Evolutionary conservation across 805 yeast species (phyloP), one percentile per base, ranked within the genome.

Genomic region (Candida ponderosae): DNA sequence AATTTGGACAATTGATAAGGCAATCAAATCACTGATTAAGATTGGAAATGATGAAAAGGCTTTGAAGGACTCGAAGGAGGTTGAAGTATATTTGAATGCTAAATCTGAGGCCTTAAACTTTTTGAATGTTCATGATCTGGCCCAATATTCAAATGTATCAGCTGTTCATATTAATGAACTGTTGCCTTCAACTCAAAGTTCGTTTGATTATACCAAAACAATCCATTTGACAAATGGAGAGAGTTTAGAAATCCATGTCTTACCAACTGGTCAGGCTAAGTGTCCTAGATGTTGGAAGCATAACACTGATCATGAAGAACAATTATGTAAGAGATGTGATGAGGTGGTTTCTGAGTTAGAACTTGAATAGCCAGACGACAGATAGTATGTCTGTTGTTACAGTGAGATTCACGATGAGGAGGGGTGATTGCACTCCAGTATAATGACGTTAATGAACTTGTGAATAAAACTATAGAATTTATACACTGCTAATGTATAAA

Each of bases 211-310:
- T n/a, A n/a, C n/a, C n/a, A n/a, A n/a, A n/a, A n/a, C n/a, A n/a
- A n/a, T n/a, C n/a, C n/a, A n/a, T n/a, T n/a, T n/a, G n/a, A n/a
- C n/a, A n/a, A n/a, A n/a, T n/a, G n/a, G n/a, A n/a, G n/a, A n/a
- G n/a, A n/a, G n/a, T n/a, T n/a, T n/a, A n/a, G 46, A 45, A 2
- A 49, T 74, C 4, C 43, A 55, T 3, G 69, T 81, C 3, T 58
- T 66, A 7, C 65, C 67, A 5, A 70, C 87, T 0, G 40, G 54
- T 0, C 51, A 63, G 2, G 60, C 62, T 36, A 88, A 88, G 51
- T 93, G 98, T 56, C 95, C 96, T 6, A 72, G 98, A 54, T 93
- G 98, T 60, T 93, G 98, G 98, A 85, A 85, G 51, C 78, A 62
- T 53, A 74, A 73, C 7, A 65, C 94, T 0, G 57, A 51, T 1